Conservation (phyloP, 495 filamentous ascomycete species). For the Aspergillus campestris region DNA sequence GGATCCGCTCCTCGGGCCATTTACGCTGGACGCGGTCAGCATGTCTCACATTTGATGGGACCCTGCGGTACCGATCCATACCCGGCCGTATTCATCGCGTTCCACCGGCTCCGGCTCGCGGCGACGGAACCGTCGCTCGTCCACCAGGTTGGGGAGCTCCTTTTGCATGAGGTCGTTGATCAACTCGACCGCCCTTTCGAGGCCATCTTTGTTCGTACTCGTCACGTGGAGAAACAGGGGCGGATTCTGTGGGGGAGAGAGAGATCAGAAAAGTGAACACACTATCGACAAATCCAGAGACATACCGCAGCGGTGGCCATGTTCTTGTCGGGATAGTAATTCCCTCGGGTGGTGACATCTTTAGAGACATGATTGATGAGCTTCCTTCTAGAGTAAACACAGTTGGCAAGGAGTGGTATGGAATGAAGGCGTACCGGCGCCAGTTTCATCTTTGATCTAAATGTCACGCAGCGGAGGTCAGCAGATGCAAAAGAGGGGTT, state of each 20-base stretch:
- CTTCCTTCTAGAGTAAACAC: slow-evolving; percentile 42
- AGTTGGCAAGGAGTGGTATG: slow-evolving; percentile 33
- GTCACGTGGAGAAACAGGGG: slow-evolving; percentile 93
- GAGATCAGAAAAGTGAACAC: not conserved
- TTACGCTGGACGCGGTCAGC: slow-evolving; percentile 60
- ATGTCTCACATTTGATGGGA: not conserved
- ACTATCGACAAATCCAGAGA: slow-evolving; percentile 9
- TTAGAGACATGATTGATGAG: slow-evolving; percentile 55
- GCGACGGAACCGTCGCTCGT: slow-evolving; percentile 87
- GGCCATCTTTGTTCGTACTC: slow-evolving; percentile 82
- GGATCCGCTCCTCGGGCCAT: slow-evolving; percentile 96
- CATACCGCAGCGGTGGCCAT: slow-evolving; percentile 90
- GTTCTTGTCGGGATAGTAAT: slow-evolving; percentile 93
- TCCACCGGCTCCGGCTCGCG: slow-evolving; percentile 85
- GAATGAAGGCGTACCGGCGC: slow-evolving; percentile 88
- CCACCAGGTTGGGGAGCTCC: slow-evolving; percentile 88
- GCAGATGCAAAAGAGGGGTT: slow-evolving; percentile 87
- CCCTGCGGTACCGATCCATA: slow-evolving; percentile 32
- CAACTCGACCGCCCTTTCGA: slow-evolving; percentile 75
- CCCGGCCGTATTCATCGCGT: slow-evolving; percentile 87
- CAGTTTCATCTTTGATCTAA: slow-evolving; percentile 99
- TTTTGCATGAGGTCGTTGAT: slow-evolving; percentile 95
- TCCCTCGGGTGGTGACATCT: slow-evolving; percentile 99
- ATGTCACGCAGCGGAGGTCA: slow-evolving; percentile 87
- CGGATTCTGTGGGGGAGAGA: slow-evolving; percentile 60